Conservation (phyloP, 768 basidiomycete genomes). For the Mycena polygramma region DNA sequence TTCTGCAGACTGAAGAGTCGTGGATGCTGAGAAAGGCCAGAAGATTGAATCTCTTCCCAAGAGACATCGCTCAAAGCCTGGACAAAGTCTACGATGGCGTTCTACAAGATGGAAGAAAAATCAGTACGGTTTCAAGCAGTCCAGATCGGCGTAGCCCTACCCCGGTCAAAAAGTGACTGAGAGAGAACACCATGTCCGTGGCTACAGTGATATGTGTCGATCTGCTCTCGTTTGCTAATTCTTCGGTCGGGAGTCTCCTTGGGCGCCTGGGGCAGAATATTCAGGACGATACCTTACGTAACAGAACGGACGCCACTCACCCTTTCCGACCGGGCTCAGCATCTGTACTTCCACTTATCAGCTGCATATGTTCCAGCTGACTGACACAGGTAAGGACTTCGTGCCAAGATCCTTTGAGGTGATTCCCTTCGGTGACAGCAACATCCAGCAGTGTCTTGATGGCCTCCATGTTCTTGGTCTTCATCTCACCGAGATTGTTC, state of each 20-base stretch:
- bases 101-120: slow-evolving; percentile 58
- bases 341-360: slow-evolving; percentile 93
- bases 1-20: slow-evolving; percentile 98
- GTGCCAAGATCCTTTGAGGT: slow-evolving; percentile 95
- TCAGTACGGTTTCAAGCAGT: slow-evolving; percentile 11
- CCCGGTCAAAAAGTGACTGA: slow-evolving; percentile 94
- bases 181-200: slow-evolving; percentile 98
- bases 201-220: slow-evolving; percentile 99
- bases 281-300: slow-evolving; percentile 30
- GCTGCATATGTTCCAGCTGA: slow-evolving; percentile 98
- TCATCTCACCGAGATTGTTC: slow-evolving; percentile 99
- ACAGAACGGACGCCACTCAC: slow-evolving; percentile 58
- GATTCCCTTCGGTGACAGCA: slow-evolving; percentile 96
- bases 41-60: slow-evolving; percentile 99
- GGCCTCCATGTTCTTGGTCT: slow-evolving; percentile 98
- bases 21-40: slow-evolving; percentile 93
- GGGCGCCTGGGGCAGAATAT: slow-evolving; percentile 50
- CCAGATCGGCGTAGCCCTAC: slow-evolving; percentile 62
- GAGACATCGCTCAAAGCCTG: slow-evolving; percentile 96
- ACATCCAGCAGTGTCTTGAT: slow-evolving; percentile 96
- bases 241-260: slow-evolving; percentile 86
- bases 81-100: slow-evolving; percentile 97
- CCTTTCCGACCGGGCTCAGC: slow-evolving; percentile 83
- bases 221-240: slow-evolving; percentile 95
- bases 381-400: slow-evolving; percentile 98